These are phyloP conservation scores for Aspergillus nidulans DNA, from an alignment of 495 filamentous ascomycete species.

Conservation along the genomic window DNA sequence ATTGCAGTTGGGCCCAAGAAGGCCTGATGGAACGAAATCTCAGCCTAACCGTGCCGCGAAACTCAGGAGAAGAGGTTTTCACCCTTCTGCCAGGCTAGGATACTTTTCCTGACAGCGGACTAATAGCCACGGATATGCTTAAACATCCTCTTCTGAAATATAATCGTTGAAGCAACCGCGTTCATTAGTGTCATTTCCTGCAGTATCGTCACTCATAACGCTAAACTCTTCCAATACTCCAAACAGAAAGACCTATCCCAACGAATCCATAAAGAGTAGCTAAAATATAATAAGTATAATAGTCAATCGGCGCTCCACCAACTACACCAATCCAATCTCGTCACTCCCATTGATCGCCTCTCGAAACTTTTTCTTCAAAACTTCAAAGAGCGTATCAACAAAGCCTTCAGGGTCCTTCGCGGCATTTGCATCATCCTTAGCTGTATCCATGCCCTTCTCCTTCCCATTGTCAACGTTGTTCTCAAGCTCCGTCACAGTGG, in stretches of 20 bases:
- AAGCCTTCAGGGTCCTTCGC: slow-evolving; percentile 21
- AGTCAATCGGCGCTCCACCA: neutral
- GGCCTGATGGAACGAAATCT: neutral
- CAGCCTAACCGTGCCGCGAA: neutral
- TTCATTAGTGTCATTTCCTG: neutral
- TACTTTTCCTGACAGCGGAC: neutral
- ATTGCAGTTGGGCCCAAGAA: neutral
- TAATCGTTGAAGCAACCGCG: neutral
- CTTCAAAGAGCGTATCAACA: slow-evolving; percentile 18
- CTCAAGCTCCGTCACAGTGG: neutral
- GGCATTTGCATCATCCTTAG: slow-evolving; percentile 7
- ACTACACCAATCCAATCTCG: slow-evolving; percentile 24
- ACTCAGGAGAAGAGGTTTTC: neutral
- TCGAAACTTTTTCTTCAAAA: slow-evolving; percentile 19
- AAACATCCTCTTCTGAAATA: neutral
- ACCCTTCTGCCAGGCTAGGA: neutral
- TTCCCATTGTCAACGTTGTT: neutral
- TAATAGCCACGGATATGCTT: neutral
- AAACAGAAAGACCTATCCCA: neutral
- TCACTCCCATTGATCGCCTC: slow-evolving; percentile 31
- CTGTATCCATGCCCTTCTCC: neutral
- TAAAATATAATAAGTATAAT: neutral
- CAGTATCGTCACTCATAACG: slow-evolving; percentile 4
- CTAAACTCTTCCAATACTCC: neutral
- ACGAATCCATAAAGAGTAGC: neutral